Evolutionary conservation across 2,329 filamentous ascomycete species (phyloP).

Genomic region (Magnaporthiopsis incrustans): DNA sequence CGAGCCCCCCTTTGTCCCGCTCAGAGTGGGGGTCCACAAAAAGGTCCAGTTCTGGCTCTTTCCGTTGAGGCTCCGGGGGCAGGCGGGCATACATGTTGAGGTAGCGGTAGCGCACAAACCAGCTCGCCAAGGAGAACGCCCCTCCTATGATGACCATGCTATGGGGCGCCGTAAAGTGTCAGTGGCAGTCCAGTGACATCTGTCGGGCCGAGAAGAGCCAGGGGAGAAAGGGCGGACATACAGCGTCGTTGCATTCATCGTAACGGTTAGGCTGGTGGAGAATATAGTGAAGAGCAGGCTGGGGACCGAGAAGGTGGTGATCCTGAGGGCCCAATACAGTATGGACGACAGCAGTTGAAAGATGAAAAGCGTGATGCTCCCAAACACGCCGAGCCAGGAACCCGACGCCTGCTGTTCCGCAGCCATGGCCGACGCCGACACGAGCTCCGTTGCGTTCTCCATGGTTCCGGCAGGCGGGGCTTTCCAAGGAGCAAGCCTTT

Average conservation of each 20-base stretch:
- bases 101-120: slow-evolving; percentile 91
- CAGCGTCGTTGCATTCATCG: slow-evolving; percentile 97
- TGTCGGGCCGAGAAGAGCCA: slow-evolving; percentile 3
- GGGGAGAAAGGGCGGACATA: slow-evolving; percentile 34
- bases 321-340: slow-evolving; percentile 73
- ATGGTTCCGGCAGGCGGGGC: slow-evolving; percentile 13
- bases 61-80: slow-evolving; percentile 88
- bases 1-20: slow-evolving; percentile 79
- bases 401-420: slow-evolving; percentile 29
- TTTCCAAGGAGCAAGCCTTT: slow-evolving; percentile 7
- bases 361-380: slow-evolving; percentile 43
- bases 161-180: neutral
- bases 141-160: slow-evolving; percentile 70
- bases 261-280: slow-evolving; percentile 90
- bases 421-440: slow-evolving; percentile 31
- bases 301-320: slow-evolving; percentile 81
- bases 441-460: slow-evolving; percentile 23
- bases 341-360: slow-evolving; percentile 50
- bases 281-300: slow-evolving; percentile 84
- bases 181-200: neutral
- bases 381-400: slow-evolving; percentile 52
- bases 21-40: slow-evolving; percentile 90
- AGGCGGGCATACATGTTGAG: slow-evolving; percentile 95
- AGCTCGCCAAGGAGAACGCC: slow-evolving; percentile 77
- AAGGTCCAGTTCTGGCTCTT: slow-evolving; percentile 90